Evolutionary conservation across 2,329 filamentous ascomycete species (phyloP), one percentile per base, ranked within the genome.

Genomic region (Fusarium secorum): DNA sequence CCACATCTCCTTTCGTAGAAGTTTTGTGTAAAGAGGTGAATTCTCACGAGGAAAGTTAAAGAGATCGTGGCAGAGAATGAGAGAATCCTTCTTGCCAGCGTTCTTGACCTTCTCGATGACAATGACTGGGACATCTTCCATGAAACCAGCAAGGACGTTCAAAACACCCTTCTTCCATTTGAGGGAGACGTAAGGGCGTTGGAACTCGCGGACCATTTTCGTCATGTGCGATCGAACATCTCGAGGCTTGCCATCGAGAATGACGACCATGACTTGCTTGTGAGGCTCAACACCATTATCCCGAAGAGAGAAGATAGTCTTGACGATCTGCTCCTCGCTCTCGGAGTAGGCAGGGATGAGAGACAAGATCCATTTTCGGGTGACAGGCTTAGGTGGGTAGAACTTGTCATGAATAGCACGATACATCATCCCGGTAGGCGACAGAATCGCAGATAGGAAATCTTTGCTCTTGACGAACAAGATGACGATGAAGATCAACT

Each of bases 291-390:
- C 72, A 4, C 60, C 72, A 1, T 74, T 74, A 10, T 74, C 72
- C 0, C 72, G 66, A 4, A 74, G 59, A 3, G 72, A 74, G 33
- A 64, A 74, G 11, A 74, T 65, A 4, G 72, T 74, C 49, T 74
- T 74, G 59, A 74, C 72, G 13, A 74, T 74, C 20, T 74, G 72
- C 11, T 74, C 72, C 28, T 74, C 72, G 4, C 72, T 74, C n/a
- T 74, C 72, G 1, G 72, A 74, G 18, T 74, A 74, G 1, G 72
- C 72, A 8, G 72, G 72, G 1, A 74, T 74, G 17, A 74, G 72
- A 2, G 72, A 74, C 1, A 74, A 32, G 3, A 74, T 74, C 72
- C 72, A 74, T 1, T 51, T 51, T 17, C 59, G 58, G 0, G 10
- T 20, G 9, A 74, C 66, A 10, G 56, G 44, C 22, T 55, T 36